These are phyloP conservation scores for Fusarium continuum DNA, from an alignment of 2,329 filamentous ascomycete genomes.

Conservation along the genomic window DNA sequence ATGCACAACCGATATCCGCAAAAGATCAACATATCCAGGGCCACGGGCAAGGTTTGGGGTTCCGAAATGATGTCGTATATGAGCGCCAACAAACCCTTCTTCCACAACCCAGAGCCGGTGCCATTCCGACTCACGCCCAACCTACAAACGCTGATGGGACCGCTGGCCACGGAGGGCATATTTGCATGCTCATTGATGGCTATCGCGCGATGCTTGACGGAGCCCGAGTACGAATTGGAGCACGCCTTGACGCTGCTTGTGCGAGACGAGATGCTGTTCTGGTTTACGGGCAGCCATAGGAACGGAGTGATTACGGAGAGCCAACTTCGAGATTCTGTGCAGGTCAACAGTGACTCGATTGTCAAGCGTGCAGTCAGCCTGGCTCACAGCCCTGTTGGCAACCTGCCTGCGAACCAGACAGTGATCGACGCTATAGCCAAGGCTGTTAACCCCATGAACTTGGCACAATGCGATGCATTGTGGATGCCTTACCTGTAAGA, in stretches of 20 bases:
- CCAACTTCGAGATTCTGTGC: constrained; percentile 80
- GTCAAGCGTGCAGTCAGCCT: constrained; percentile 89
- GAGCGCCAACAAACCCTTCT: constrained; percentile 83
- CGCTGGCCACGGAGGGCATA: constrained; percentile 93
- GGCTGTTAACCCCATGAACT: constrained; percentile 89
- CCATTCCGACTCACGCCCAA: constrained; percentile 98
- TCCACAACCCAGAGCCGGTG: constrained; percentile 94
- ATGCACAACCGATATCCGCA: constrained; percentile 96
- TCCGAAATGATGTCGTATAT: constrained; percentile 93
- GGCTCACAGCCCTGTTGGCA: constrained; percentile 79
- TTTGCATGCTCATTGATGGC: constrained; percentile 97
- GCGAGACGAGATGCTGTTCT: constrained; percentile 96
- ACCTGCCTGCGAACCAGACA: constrained; percentile 94
- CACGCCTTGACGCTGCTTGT: constrained; percentile 95
- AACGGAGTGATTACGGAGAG: constrained; percentile 60
- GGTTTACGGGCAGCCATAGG: constrained; percentile 85
- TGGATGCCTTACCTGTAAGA: constrained; percentile 95
- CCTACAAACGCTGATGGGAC: constrained; percentile 94
- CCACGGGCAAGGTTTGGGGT: constrained; percentile 93
- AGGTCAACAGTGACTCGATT: constrained; percentile 87
- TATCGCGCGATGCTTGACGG: constrained; percentile 91
- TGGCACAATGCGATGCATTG: constrained; percentile 87
- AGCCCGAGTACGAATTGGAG: constrained; percentile 89
- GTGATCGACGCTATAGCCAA: constrained; percentile 94
- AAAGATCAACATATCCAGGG: constrained; percentile 90